Evolutionary conservation across 441 rosid genomes (phyloP).

Genomic region (Bruguiera hainesii): DNA sequence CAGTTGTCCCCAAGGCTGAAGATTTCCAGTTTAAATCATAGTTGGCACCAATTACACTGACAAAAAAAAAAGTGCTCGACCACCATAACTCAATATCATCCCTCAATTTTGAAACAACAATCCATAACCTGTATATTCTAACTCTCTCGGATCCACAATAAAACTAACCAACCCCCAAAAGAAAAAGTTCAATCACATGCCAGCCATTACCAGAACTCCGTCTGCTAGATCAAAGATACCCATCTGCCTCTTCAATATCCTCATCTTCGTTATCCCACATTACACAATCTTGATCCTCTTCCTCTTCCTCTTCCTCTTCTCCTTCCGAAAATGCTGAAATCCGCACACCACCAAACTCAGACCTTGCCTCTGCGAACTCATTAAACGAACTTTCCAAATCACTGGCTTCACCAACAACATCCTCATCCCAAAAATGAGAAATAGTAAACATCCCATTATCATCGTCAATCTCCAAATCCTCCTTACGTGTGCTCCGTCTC

Average conservation of each 20-base stretch:
- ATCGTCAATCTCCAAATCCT: slow-evolving; percentile 1
- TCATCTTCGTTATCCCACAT: background rate
- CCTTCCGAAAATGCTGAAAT: background rate
- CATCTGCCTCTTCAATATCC: background rate
- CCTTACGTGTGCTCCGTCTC: background rate
- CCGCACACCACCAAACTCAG: background rate
- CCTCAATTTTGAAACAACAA: too few relatives aligned
- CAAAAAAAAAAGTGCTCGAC: too few relatives aligned
- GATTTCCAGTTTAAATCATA: too few relatives aligned
- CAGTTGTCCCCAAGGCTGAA: too few relatives aligned
- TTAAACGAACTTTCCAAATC: background rate
- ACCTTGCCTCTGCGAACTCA: background rate
- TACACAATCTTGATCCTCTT: background rate
- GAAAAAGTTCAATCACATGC: background rate
- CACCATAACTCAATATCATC: too few relatives aligned
- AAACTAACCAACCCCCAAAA: background rate
- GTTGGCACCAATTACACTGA: too few relatives aligned
- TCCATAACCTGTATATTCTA: too few relatives aligned
- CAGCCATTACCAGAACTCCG: background rate
- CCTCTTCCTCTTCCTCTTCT: background rate
- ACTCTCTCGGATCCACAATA: background rate
- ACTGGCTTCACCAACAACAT: background rate
- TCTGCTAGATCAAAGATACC: background rate
- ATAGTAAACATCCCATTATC: slow-evolving; percentile 23
- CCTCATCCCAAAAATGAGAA: background rate